Conservation (phyloP, 106 monocot species). For the Allium cepa region DNA sequence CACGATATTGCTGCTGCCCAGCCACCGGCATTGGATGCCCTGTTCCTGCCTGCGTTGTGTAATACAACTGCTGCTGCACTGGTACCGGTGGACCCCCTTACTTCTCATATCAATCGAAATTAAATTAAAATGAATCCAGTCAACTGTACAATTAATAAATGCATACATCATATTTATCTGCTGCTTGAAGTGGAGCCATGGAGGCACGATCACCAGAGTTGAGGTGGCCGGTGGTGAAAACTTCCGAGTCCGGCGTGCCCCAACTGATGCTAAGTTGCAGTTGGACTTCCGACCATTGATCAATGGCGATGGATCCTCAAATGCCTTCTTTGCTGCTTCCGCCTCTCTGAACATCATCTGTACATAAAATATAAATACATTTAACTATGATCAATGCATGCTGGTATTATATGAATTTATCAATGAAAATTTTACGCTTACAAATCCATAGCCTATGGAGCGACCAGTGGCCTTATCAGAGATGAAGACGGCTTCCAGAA, state of each 20-base stretch:
- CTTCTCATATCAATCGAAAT: constrained; percentile 18
- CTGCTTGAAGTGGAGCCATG: constrained; percentile 1
- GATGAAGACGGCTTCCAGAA: constrained; percentile 77
- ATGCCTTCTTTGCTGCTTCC: constrained; percentile 63
- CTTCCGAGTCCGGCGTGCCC: constrained; percentile 27
- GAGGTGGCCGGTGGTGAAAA: constrained; percentile 26
- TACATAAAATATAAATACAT: neutral
- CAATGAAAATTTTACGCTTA: neutral
- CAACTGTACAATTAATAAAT: neutral
- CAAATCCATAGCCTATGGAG: constrained; percentile 81
- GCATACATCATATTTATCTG: too few species aligned
- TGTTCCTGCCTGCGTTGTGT: constrained; percentile 20
- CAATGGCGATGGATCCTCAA: constrained; percentile 54
- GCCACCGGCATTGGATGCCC: constrained; percentile 12
- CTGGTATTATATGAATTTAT: too few species aligned
- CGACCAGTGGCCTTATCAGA: constrained; percentile 72
- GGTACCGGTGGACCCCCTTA: constrained; percentile 27
- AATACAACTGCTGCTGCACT: constrained; percentile 33
- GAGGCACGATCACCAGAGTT: neutral
- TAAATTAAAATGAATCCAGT: neutral
- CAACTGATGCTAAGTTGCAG: constrained; percentile 63
- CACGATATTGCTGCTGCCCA: constrained; percentile 21
- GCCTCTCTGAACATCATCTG: constrained; percentile 72
- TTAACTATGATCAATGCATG: too few species aligned
- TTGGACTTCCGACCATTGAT: constrained; percentile 69